Percentiles rank a stretch among this genome's conserved stretches.
Conservation (phyloP, 1,139 yeast species). For the Blastobotrys arbuscula region DNA sequence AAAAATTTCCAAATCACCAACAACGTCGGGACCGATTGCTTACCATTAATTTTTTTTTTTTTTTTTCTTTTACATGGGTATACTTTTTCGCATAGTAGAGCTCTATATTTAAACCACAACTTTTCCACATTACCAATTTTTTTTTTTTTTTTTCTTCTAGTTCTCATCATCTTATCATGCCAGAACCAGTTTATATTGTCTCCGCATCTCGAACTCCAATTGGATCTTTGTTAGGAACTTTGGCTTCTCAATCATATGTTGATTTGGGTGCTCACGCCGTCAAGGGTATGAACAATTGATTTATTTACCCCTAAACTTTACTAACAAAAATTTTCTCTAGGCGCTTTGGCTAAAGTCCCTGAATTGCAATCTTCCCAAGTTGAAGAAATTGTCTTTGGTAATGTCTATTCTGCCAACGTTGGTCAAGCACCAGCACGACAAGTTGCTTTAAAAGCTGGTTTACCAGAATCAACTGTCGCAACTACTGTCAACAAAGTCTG, state of each 20-base stretch:
- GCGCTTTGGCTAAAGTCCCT: slow-evolving; percentile 80
- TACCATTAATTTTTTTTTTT: not conserved
- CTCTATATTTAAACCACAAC: no score
- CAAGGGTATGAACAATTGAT: slow-evolving; percentile 42
- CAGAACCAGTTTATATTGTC: slow-evolving; percentile 70
- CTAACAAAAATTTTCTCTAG: slow-evolving; percentile 22
- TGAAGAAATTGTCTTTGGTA: slow-evolving; percentile 90
- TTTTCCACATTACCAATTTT: not conserved
- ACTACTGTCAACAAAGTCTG: slow-evolving; percentile 94
- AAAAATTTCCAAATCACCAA: not conserved
- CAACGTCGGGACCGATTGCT: not conserved
- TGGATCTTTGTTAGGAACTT: slow-evolving; percentile 84
- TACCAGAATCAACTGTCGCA: slow-evolving; percentile 71
- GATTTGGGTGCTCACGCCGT: slow-evolving; percentile 94
- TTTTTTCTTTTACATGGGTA: not conserved
- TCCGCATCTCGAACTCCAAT: slow-evolving; percentile 91
- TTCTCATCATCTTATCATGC: slow-evolving; percentile 4
- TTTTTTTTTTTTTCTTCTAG: not conserved
- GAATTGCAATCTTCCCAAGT: slow-evolving; percentile 67
- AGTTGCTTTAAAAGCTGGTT: slow-evolving; percentile 87
- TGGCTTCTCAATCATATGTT: slow-evolving; percentile 66
- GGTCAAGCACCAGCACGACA: slow-evolving; percentile 99
- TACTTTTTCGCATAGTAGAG: no score
- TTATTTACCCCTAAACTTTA: not conserved
- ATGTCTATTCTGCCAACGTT: slow-evolving; percentile 85